Base-by-base conservation (phyloP, 805 yeast genomes). In the Ascoidea asiatica region DNA sequence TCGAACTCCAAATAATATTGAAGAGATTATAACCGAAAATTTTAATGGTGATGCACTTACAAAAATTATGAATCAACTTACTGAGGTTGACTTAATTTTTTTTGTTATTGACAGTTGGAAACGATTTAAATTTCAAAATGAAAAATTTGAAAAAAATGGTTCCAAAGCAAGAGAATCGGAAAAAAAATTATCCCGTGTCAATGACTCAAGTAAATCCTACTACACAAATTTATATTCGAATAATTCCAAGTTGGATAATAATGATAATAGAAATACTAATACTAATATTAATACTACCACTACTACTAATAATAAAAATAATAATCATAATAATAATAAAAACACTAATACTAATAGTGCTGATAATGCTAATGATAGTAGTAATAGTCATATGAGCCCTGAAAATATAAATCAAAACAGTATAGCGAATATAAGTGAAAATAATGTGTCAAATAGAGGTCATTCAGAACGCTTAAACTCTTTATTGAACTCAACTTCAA, bases 81-180 rank as follows among this genome's bases (percentile, higher is more conserved):
- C 46, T 29, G 58, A 59, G 40, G 22, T 35, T 20, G 62, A 57
- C 13, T 38, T 60, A 21, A 52, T 60, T 18, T 49, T 48, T 7
- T 50, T 49, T 36, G 44, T 57, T n/a, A 42, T 45, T 42, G 54
- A 50, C 2, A 56, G 57, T 15, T 50, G 53, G 53, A 42, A 48
- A 7, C 21, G 48, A 17, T 38, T 52, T 29, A 47, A 46, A n/a
- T 47, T 54, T n/a, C 17, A 44, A 15, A 20, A 43, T 44, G 37
- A 38, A 13, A 43, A 38, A 8, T 44, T 39, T 35, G 48, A 42
- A 39, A 39, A 21, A 20, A 29, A 37, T 29, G 11, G 38, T n/a
- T 29, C 7, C 15, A 46, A 40, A n/a, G 45, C 43, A 41, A 41
- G 19, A 29, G 35, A 29, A 29, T 29, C 35, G 15, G 35, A 29